These are phyloP conservation scores for Urtica urens DNA, from an alignment of 306 rosid genomes.

Conservation along the genomic window DNA sequence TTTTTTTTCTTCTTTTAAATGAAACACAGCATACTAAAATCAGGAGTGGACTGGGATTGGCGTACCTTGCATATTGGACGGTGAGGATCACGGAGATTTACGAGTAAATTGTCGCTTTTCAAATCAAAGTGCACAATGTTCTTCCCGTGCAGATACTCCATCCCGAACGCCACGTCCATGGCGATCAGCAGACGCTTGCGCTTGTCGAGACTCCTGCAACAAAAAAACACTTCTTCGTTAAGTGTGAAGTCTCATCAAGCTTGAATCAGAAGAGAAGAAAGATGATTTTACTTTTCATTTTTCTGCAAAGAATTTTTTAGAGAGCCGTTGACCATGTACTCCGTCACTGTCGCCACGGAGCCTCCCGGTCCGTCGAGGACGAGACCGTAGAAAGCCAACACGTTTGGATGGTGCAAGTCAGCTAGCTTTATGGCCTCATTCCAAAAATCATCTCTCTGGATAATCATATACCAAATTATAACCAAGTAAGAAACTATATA, in stretches of 20 bases:
- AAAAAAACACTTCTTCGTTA: conserved; percentile 14
- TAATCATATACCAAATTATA: neutral
- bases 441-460: conserved; percentile 93
- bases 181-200: conserved; percentile 78
- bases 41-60: neutral
- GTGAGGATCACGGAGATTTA: conserved; percentile 87
- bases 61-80: conserved; percentile 89
- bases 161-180: conserved; percentile 94
- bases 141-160: conserved; percentile 93
- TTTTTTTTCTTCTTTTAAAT: too few relatives aligned
- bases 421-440: conserved; percentile 95
- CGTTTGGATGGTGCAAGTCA: conserved; percentile 94
- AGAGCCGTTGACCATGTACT: conserved; percentile 91
- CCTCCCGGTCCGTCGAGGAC: conserved; percentile 89
- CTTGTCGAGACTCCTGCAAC: conserved; percentile 68
- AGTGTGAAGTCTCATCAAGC: neutral
- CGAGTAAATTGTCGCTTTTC: conserved; percentile 93
- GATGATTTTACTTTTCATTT: conserved; percentile 53
- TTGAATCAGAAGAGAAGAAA: neutral
- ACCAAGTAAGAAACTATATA: neutral
- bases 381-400: conserved; percentile 86
- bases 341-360: conserved; percentile 90
- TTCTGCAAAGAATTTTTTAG: conserved; percentile 72
- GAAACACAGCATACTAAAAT: neutral
- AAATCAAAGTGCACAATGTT: conserved; percentile 92